Evolutionary conservation across 768 basidiomycete species (phyloP), one percentile per base, ranked within the genome.

Genomic region (Panus rudis): DNA sequence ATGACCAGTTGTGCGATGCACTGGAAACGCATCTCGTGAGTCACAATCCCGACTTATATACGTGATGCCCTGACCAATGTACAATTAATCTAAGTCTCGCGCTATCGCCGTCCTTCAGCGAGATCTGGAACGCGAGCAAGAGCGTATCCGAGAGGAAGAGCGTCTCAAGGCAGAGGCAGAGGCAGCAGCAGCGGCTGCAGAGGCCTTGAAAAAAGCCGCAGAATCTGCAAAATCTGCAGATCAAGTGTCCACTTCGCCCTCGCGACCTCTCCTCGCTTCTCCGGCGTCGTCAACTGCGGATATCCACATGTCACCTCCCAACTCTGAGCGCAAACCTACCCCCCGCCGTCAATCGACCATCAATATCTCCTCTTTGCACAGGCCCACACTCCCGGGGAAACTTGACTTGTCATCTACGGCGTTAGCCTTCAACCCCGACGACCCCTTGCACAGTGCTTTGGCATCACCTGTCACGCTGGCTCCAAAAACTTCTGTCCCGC

Each of bases 401-500:
- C 76, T 90, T n/a, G 88, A 91, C 54, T 69, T 91, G 4, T 85
- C 87, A n/a, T 70, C 82, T 1, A 63, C 78, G 11, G 67, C 79
- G 10, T 68, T 88, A 43, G 77, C 79, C 35, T 70, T 86, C 22
- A 63, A 75, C n/a, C 68, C 81, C 0, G 79, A 81, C 32, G 84
- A 86, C 52, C 72, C 69, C 5, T 64, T 73, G 4, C 66, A 73
- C 1, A 78, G 71, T 35, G 79, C 80, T 2, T 65, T 87, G 37
- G 71, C 81, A 22, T 89, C 86, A 5, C 88, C 88, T 6, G 87
- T 90, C 24, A 85, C 81, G 4, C 72, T 91, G 27, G 88, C 85
- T 0, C 88, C 88, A 2, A 84, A 79, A 54, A 86, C 88, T 4
- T 84, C 83, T 35, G 75, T 82, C 3, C n/a, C n/a, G n/a, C n/a